Percentiles rank a stretch among this genome's conserved stretches.
Conservation (phyloP, 441 rosid genomes). For the Euphorbia celastroides region DNA sequence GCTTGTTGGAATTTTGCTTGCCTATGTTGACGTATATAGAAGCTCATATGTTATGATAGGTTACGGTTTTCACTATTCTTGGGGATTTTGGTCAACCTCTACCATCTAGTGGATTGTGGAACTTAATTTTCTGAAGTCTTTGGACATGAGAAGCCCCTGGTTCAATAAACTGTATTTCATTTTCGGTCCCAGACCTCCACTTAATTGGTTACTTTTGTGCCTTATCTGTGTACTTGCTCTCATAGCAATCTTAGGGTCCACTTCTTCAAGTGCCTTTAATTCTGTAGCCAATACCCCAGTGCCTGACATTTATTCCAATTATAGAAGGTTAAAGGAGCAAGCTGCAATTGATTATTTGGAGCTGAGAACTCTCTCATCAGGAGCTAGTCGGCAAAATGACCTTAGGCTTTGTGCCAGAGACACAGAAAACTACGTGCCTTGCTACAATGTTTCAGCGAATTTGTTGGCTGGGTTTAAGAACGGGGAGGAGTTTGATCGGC, state of each 20-base stretch:
- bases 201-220: conserved; percentile 61
- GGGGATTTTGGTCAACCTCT: conserved; percentile 24
- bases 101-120: conserved; percentile 27
- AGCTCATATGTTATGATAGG: conserved; percentile 33
- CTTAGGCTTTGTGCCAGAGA: conserved; percentile 78
- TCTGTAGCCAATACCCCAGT: conserved; percentile 36
- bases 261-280: conserved; percentile 51
- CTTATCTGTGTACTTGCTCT: conserved; percentile 59
- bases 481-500: conserved; percentile 88
- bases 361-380: conserved; percentile 54
- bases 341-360: conserved; percentile 77
- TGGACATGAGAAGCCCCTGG: conserved; percentile 94
- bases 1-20: conserved; percentile 31
- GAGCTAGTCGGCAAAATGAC: conserved; percentile 49
- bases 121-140: conserved; percentile 22
- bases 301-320: conserved; percentile 61
- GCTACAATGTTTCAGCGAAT: conserved; percentile 76
- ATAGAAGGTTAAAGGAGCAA: conserved; percentile 90
- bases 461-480: conserved; percentile 67
- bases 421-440: conserved; percentile 82
- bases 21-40: conserved; percentile 27
- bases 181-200: conserved; percentile 65
- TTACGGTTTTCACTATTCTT: conserved; percentile 30
- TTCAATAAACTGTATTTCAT: conserved; percentile 44
- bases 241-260: conserved; percentile 64